Percentiles rank a stretch among this genome's conserved stretches.
phyloP scores from a whole-genome alignment of 225 moss, liverwort and hornwort genomes.

The Rhytidiadelphus loreus region DNA sequence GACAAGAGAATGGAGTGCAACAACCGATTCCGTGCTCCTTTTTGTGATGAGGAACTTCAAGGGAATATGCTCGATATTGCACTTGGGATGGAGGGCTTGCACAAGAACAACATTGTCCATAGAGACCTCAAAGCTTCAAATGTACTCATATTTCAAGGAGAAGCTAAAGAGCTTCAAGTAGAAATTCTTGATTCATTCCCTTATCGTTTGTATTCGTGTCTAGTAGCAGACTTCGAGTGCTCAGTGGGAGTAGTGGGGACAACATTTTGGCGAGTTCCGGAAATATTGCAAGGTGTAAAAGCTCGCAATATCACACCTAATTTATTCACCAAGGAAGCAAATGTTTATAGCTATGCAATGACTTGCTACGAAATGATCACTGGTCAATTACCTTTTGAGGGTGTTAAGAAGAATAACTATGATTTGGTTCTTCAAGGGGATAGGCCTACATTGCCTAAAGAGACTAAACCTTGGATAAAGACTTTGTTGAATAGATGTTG shows the following conservation, averaged over 20 bases:
- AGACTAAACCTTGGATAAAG: not conserved
- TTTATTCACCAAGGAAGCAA: not conserved
- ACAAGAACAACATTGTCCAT: no score
- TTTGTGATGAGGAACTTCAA: no score
- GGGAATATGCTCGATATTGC: no score
- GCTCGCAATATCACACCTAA: not conserved
- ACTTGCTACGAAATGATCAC: not conserved
- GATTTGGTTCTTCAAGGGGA: not conserved
- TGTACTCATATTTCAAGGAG: no score
- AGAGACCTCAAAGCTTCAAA: no score
- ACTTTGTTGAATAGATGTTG: not conserved
- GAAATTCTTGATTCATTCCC: not conserved
- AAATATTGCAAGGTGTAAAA: not conserved
- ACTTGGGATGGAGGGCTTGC: no score
- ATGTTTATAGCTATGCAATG: not conserved
- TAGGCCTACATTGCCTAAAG: not conserved
- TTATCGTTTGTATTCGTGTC: no score
- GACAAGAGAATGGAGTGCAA: no score
- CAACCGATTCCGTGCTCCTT: no score
- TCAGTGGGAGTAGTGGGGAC: no score
- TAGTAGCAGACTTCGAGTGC: no score
- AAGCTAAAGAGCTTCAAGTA: no score
- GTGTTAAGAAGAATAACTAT: not conserved
- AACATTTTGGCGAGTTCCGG: not conserved
- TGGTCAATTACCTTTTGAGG: not conserved